Percentiles rank a stretch among this genome's conserved stretches.
phyloP scores from a whole-genome alignment of 2,329 filamentous ascomycete species.

The Colletotrichum tropicale region DNA sequence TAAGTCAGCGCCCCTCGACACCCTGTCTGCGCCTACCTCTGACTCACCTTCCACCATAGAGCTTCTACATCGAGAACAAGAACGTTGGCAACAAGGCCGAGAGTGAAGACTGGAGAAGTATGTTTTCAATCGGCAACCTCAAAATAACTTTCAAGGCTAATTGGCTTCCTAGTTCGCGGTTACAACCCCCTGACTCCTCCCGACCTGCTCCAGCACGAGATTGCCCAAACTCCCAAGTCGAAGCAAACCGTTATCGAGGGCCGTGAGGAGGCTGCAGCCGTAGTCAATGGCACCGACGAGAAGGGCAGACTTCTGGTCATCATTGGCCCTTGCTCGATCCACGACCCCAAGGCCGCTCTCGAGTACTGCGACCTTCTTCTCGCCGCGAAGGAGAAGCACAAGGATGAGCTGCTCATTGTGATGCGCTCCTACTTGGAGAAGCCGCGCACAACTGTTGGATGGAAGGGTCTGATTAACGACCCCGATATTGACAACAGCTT shows the following conservation, averaged over 20 bases:
- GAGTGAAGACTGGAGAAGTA: slow-evolving; percentile 85
- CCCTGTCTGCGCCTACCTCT: slow-evolving; percentile 1
- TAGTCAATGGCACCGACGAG: slow-evolving; percentile 70
- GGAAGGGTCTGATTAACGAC: slow-evolving; percentile 99
- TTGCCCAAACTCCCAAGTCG: slow-evolving; percentile 64
- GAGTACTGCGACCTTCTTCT: slow-evolving; percentile 90
- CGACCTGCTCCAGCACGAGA: slow-evolving; percentile 94
- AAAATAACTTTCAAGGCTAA: slow-evolving; percentile 19
- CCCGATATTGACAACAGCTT: slow-evolving; percentile 98
- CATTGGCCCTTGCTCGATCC: slow-evolving; percentile 95
- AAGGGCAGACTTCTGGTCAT: slow-evolving; percentile 72
- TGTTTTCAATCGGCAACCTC: slow-evolving; percentile 30
- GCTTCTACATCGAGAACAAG: slow-evolving; percentile 79
- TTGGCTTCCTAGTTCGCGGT: slow-evolving; percentile 68
- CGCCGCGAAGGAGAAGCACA: slow-evolving; percentile 83
- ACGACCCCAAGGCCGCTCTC: slow-evolving; percentile 88
- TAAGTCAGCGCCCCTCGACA: slow-evolving; percentile 25
- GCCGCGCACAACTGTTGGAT: slow-evolving; percentile 95
- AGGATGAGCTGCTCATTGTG: slow-evolving; percentile 88
- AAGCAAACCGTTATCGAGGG: slow-evolving; percentile 65
- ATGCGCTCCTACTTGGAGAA: slow-evolving; percentile 99
- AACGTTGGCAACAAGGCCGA: slow-evolving; percentile 76
- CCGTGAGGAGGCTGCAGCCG: slow-evolving; percentile 68
- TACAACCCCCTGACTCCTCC: slow-evolving; percentile 94
- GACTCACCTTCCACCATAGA: slow-evolving; percentile 40